Conservation (phyloP, 2,329 filamentous ascomycete genomes). For the Paecilomyces niveus region DNA sequence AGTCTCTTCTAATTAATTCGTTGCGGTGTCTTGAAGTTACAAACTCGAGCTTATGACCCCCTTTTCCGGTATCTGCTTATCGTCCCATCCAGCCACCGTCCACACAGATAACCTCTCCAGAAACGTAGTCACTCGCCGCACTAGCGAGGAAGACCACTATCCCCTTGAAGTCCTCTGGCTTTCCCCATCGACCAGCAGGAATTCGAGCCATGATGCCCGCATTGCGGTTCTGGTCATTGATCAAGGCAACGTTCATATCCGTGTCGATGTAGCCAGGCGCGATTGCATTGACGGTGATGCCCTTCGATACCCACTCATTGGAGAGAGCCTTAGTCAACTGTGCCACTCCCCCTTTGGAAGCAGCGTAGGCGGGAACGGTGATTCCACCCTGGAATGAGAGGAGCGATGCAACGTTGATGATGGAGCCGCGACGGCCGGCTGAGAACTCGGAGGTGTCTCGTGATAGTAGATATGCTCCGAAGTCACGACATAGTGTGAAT, state of each 20-base stretch:
- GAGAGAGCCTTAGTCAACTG: slow-evolving; percentile 79
- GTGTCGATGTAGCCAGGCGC: slow-evolving; percentile 86
- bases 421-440: slow-evolving; percentile 30
- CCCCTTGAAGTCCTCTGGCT: slow-evolving; percentile 81
- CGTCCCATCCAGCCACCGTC: slow-evolving; percentile 93
- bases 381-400: slow-evolving; percentile 81
- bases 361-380: slow-evolving; percentile 81
- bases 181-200: slow-evolving; percentile 76
- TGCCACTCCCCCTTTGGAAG: slow-evolving; percentile 75
- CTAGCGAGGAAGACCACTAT: slow-evolving; percentile 71
- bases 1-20: not conserved
- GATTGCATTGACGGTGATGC: slow-evolving; percentile 79
- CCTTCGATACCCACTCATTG: slow-evolving; percentile 78
- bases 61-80: slow-evolving; percentile 32
- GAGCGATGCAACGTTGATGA: slow-evolving; percentile 80
- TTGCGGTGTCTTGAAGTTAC: not conserved
- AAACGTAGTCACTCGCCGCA: slow-evolving; percentile 71
- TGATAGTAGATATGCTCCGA: slow-evolving; percentile 25
- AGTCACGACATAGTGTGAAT: slow-evolving; percentile 50
- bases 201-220: slow-evolving; percentile 72
- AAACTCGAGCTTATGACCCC: not conserved
- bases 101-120: slow-evolving; percentile 72
- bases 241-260: slow-evolving; percentile 86
- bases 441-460: slow-evolving; percentile 21
- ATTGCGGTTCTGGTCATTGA: slow-evolving; percentile 62